phyloP scores from a whole-genome alignment of 2,329 filamentous ascomycete species.

The Drechslerella coelobrocha region DNA sequence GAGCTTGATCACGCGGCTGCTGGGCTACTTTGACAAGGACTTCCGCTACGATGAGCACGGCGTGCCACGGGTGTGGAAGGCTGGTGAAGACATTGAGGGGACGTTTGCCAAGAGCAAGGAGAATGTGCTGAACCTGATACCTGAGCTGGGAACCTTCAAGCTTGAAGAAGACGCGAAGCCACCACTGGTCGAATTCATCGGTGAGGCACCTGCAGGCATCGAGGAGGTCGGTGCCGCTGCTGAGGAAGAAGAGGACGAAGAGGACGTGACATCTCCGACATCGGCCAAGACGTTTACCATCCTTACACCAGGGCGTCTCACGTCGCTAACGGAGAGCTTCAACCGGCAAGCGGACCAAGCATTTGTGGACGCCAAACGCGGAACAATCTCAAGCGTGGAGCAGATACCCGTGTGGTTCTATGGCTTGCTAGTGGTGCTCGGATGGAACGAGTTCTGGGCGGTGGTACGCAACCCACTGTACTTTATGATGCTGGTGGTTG shows the following conservation, averaged over 20 bases:
- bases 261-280: conserved; percentile 90
- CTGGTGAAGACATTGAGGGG: conserved; percentile 95
- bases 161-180: conserved; percentile 78
- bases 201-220: conserved; percentile 86
- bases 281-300: conserved; percentile 76
- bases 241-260: conserved; percentile 89
- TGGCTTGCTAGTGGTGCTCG: conserved; percentile 81
- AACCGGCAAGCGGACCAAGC: conserved; percentile 98
- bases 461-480: conserved; percentile 93
- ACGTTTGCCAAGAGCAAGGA: conserved; percentile 91
- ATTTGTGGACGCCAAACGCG: conserved; percentile 96
- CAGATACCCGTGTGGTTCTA: conserved; percentile 97
- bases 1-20: conserved; percentile 43
- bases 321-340: conserved; percentile 79
- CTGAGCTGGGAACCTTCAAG: conserved; percentile 83
- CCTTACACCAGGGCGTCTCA: conserved; percentile 39
- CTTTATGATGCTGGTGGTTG: conserved; percentile 83
- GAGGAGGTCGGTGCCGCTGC: conserved; percentile 83
- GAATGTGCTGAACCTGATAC: conserved; percentile 88
- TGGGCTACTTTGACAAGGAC: conserved; percentile 81
- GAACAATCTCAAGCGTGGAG: conserved; percentile 91
- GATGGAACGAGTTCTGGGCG: conserved; percentile 89
- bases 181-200: conserved; percentile 63
- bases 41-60: conserved; percentile 96
- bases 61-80: conserved; percentile 94